Percentiles rank a stretch among this genome's conserved stretches.
phyloP scores from a whole-genome alignment of 495 filamentous ascomycete genomes.

The Aspergillus campestris region DNA sequence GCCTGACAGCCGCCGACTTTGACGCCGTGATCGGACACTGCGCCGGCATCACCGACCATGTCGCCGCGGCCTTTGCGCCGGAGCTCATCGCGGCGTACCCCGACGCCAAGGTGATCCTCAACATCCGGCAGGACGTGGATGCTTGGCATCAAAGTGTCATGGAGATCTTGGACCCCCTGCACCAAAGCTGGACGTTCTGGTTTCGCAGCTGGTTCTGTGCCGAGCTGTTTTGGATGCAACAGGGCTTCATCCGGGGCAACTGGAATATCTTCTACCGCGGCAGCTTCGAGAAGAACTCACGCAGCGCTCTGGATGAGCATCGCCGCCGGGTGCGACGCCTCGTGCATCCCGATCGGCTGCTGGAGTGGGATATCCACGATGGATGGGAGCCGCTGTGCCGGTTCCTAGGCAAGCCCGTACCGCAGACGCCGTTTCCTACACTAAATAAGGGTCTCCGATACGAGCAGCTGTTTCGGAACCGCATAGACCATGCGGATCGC shows the following conservation, averaged over 20 bases:
- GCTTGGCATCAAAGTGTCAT: constrained; percentile 27
- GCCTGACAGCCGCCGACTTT: constrained; percentile 29
- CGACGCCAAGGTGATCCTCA: constrained; percentile 50
- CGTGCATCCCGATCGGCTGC: constrained; percentile 20
- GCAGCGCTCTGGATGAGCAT: constrained; percentile 10
- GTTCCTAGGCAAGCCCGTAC: neutral
- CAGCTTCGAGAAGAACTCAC: constrained; percentile 4
- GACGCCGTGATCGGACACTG: constrained; percentile 36
- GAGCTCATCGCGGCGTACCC: constrained; percentile 52
- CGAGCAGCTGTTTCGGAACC: too few relatives aligned
- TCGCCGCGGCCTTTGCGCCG: constrained; percentile 45
- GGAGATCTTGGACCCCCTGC: constrained; percentile 7
- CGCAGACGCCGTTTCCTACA: too few relatives aligned
- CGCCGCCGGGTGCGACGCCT: constrained; percentile 6
- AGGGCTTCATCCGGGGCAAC: constrained; percentile 6
- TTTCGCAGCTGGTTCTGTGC: constrained; percentile 10
- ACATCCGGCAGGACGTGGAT: constrained; percentile 35
- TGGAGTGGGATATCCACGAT: constrained; percentile 36
- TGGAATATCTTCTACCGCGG: constrained; percentile 10
- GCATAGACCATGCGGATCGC: too few relatives aligned
- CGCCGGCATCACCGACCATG: constrained; percentile 47
- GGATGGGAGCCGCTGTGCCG: constrained; percentile 40
- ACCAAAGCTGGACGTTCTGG: constrained; percentile 5
- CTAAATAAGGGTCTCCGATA: too few relatives aligned
- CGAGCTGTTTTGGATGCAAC: constrained; percentile 11